Percentiles rank a stretch among this genome's conserved stretches.
Conservation (phyloP, 2,329 filamentous ascomycete genomes). For the Fusarium circinatum region DNA sequence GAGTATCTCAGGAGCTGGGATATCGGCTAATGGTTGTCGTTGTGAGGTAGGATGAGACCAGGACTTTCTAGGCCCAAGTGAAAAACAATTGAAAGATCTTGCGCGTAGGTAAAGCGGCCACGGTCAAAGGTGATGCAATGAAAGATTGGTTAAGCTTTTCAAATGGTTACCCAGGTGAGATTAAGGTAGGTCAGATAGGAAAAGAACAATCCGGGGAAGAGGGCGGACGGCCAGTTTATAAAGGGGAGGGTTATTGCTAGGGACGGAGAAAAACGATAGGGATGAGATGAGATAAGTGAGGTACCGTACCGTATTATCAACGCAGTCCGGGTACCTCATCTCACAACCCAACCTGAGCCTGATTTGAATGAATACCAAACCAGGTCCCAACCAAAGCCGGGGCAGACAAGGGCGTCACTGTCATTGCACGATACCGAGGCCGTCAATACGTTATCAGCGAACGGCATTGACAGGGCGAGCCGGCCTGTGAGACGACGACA, state of each 20-base stretch:
- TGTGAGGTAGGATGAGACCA: not conserved
- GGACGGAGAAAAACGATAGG: not conserved
- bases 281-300: conserved; percentile 28
- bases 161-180: not conserved
- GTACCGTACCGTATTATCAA: conserved; percentile 1
- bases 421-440: conserved; percentile 24
- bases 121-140: not conserved
- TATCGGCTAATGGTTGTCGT: not conserved
- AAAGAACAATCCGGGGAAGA: conserved; percentile 18
- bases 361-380: conserved; percentile 17
- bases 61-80: not conserved
- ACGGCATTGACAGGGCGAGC: conserved; percentile 36
- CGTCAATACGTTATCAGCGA: conserved; percentile 2
- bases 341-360: conserved; percentile 25
- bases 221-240: conserved; percentile 17
- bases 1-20: not conserved
- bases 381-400: conserved; percentile 21
- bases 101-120: not conserved
- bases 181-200: not conserved
- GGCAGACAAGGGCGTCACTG: conserved; percentile 34
- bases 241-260: conserved; percentile 18
- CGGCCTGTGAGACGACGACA: conserved; percentile 35
- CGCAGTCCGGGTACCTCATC: conserved; percentile 17
- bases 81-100: conserved; percentile 23
- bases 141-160: not conserved